Evolutionary conservation across 2,329 filamentous ascomycete species (phyloP), one percentile per base, ranked within the genome.

Genomic region (Alternaria hordeiaustralica): DNA sequence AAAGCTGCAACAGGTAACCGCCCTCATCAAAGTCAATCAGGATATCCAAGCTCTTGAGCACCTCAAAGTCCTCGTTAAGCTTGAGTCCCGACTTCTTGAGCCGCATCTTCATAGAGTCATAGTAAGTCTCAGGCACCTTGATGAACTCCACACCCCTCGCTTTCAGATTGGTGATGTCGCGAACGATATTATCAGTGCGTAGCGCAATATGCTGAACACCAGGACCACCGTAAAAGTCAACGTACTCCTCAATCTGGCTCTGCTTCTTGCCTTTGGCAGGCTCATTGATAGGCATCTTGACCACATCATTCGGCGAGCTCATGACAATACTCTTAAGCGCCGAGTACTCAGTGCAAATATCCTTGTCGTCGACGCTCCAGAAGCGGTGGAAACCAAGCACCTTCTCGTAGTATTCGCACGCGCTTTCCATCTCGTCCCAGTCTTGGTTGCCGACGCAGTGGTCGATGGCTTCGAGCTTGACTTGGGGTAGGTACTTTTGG

Each of bases 201-300:
- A 97, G 88, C 12, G 94, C 95, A 70, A 97, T 96, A 82, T 97
- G 95, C 84, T 97, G 95, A 0, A 97, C 93, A 50, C 95, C 95
- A 0, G 94, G 85, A 1, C 95, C 95, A 55, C 90, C 88, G 84
- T 97, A 97, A 85, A 96, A 97, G 78, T 92, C 86, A 70, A 97
- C 89, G 61, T 84, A 85, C 61, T 97, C 95, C 80, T 97, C 94
- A 72, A 98, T 97, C 83, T 98, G 95, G 11, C 90, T 93, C 81
- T 93, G 92, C 82, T 93, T 95, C 84, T 96, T 96, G 63, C 94
- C 95, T 2, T 88, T 84, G 0, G 95, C 95, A 2, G 95, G 95
- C 83, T 97, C 94, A 84, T 97, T 97, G 87, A 98, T 97, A 74
- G 95, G 95, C 94, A 97, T 97, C 84, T 97, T 97, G 81, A 97